phyloP scores from a whole-genome alignment of 345 rosid species.

The Linum tenue region DNA sequence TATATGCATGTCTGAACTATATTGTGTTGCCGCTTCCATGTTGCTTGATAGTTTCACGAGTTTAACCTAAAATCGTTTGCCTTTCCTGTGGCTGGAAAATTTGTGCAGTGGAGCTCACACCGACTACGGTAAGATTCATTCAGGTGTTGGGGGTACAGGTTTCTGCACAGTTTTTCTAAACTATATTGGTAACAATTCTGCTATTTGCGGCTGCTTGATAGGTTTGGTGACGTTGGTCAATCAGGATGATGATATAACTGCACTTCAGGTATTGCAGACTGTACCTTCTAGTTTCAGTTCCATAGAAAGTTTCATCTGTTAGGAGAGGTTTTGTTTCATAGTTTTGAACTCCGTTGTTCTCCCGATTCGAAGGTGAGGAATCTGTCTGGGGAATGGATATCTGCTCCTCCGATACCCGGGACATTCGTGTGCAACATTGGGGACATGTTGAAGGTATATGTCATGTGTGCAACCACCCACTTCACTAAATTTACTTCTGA shows the following conservation, averaged over 20 bases:
- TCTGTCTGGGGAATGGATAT: slow-evolving; percentile 69
- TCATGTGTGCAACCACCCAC: slow-evolving; percentile 2
- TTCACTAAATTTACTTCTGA: neutral
- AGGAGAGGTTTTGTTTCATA: neutral
- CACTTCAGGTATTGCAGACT: slow-evolving; percentile 49
- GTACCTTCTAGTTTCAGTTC: neutral
- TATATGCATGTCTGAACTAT: neutral
- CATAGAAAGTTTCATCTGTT: too few relatives aligned
- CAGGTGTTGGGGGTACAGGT: neutral
- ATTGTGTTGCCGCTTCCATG: neutral
- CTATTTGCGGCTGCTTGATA: slow-evolving; percentile 10
- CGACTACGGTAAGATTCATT: slow-evolving; percentile 57
- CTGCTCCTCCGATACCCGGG: slow-evolving; percentile 76
- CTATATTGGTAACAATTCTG: neutral
- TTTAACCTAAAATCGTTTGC: neutral
- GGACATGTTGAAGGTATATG: slow-evolving; percentile 96
- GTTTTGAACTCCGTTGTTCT: neutral
- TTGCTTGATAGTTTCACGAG: neutral
- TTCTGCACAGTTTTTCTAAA: neutral
- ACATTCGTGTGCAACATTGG: slow-evolving; percentile 88
- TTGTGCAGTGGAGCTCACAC: slow-evolving; percentile 72
- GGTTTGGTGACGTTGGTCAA: slow-evolving; percentile 75
- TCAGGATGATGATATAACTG: slow-evolving; percentile 75
- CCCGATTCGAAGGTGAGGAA: slow-evolving; percentile 55
- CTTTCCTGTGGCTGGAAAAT: slow-evolving; percentile 1